Conservation (phyloP, 768 basidiomycete genomes). For the Gyrodon lividus region DNA sequence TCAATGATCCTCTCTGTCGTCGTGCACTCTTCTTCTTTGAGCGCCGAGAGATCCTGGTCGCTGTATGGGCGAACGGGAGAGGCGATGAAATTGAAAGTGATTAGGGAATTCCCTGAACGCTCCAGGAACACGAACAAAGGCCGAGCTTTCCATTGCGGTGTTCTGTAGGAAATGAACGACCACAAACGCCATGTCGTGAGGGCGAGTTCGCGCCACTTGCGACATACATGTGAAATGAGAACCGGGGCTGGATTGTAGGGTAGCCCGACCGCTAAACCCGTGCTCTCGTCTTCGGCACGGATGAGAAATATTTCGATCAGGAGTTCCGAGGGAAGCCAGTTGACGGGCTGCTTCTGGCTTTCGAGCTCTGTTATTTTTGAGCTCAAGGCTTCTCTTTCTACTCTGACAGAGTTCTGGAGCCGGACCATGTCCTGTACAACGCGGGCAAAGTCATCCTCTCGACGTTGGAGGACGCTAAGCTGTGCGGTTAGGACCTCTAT, state of each 20-base stretch:
- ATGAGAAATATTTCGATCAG: constrained; percentile 44
- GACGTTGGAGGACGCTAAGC: constrained; percentile 34
- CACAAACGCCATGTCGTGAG: constrained; percentile 45
- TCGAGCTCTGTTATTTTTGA: constrained; percentile 35
- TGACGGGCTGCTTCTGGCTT: constrained; percentile 43
- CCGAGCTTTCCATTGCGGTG: constrained; percentile 20
- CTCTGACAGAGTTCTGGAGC: constrained; percentile 35
- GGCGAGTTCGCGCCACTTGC: constrained; percentile 47
- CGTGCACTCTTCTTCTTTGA: constrained; percentile 10
- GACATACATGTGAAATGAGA: constrained; percentile 48
- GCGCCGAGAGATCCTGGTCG: constrained; percentile 14
- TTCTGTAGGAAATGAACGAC: constrained; percentile 37
- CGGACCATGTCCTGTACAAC: constrained; percentile 41
- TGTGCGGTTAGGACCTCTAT: constrained; percentile 38
- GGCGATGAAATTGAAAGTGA: constrained; percentile 37
- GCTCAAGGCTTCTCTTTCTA: constrained; percentile 34
- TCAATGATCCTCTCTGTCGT: constrained; percentile 28
- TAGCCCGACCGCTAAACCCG: constrained; percentile 23
- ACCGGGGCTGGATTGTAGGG: constrained; percentile 36
- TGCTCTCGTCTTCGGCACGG: constrained; percentile 23
- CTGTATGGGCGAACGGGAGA: constrained; percentile 10
- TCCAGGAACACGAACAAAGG: constrained; percentile 33
- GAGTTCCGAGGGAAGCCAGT: constrained; percentile 51
- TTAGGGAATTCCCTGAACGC: constrained; percentile 34
- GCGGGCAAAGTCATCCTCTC: constrained; percentile 41